Base-by-base conservation (phyloP, 2,329 filamentous ascomycete genomes). In the Colletotrichum echinochloae region DNA sequence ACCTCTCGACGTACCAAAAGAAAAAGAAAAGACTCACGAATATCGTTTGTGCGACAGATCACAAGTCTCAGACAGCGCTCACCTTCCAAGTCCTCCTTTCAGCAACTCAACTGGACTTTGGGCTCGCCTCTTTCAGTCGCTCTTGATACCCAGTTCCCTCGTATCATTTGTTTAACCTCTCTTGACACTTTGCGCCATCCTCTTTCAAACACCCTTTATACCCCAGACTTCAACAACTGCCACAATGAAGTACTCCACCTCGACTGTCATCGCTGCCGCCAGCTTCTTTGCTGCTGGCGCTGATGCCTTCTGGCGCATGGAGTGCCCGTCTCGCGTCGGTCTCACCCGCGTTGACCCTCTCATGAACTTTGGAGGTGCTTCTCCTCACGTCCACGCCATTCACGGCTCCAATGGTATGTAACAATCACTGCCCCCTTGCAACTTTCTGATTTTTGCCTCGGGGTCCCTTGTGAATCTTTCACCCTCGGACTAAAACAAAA, bases 291-390 rank as follows among this genome's bases (percentile, higher is more conserved):
- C 37, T 16, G 23, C n/a, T 49, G 74, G 81, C 67, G 86, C 84
- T 56, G 78, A 87, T 75, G 94, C 92, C 70, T 97, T 97, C 81
- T 97, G 93, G 93, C 93, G 94, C 78, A 92, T 97, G 87, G 92
- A 94, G 76, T 97, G 94, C 81, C 91, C 89, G 74, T 90, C 90
- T 66, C 87, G 88, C 56, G 85, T 90, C 74, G 93, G 90, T 72
- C 79, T 93, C 67, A 92, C 89, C 60, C 89, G 93, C 67, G 84
- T 97, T 49, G 94, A 97, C 78, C 94, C 94, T 23, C 85, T 97
- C 66, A 85, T 96, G 66, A 86, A 89, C 69, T 87, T 87, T 3
- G 90, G 89, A 60, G 75, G 77, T 26, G 73, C 89, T 41, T 88
- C 90, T 12, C 79, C 84, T 70, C 94, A 97, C 80, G 87, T 88